These are phyloP conservation scores for Boletus vermiculosoides DNA, from an alignment of 768 basidiomycete genomes.

Conservation along the genomic window DNA sequence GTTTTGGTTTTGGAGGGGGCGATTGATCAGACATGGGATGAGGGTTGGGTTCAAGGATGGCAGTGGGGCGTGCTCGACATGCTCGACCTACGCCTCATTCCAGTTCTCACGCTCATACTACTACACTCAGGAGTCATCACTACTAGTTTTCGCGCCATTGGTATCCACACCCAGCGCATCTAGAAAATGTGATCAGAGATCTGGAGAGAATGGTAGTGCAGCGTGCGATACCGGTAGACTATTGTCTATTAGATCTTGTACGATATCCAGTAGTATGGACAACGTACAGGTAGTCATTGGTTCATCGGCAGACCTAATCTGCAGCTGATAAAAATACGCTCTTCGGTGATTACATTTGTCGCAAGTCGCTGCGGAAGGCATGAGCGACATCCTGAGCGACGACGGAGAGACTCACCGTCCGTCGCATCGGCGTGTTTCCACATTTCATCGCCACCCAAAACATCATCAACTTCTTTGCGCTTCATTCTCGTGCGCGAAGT, in stretches of 20 bases:
- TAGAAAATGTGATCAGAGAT: constrained; percentile 23
- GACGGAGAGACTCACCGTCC: constrained; percentile 47
- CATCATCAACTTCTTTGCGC: constrained; percentile 93
- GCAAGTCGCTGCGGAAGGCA: constrained; percentile 44
- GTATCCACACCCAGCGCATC: constrained; percentile 61
- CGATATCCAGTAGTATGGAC: neutral
- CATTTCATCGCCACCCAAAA: constrained; percentile 88
- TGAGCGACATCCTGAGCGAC: neutral
- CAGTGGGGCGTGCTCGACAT: constrained; percentile 20
- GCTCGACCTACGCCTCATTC: constrained; percentile 8
- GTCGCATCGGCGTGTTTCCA: constrained; percentile 95
- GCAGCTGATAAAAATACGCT: constrained; percentile 95
- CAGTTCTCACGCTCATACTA: constrained; percentile 24
- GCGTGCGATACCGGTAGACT: constrained; percentile 59
- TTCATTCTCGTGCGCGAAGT: constrained; percentile 83
- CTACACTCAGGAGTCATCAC: neutral
- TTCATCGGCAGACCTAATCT: constrained; percentile 92
- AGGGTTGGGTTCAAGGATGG: constrained; percentile 16
- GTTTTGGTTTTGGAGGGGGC: constrained; percentile 60
- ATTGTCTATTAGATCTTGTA: constrained; percentile 1
- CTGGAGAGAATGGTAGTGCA: neutral
- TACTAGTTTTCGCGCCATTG: constrained; percentile 68
- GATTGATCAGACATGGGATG: constrained; percentile 58
- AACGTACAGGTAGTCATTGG: constrained; percentile 64
- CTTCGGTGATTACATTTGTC: constrained; percentile 80